Evolutionary conservation across 2,329 filamentous ascomycete genomes (phyloP), one percentile per base, ranked within the genome.

Genomic region (Cladorrhinum sp.): DNA sequence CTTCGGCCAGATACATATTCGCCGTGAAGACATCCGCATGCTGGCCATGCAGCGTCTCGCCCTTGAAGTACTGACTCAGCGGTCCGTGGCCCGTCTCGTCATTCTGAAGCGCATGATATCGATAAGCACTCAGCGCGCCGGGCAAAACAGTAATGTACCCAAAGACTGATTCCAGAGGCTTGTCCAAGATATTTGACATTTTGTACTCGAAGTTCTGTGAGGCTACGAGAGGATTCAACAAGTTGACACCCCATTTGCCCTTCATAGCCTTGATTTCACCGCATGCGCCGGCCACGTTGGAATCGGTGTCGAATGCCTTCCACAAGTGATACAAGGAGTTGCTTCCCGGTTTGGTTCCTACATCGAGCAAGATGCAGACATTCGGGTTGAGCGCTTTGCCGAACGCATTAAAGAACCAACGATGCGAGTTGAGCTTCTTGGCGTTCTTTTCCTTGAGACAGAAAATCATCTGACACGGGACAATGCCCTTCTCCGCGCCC

Each of bases 121-220:
- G 86, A 73, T 99, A 99, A 1, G 95, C 95, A 72, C 91, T 96
- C 56, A 99, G 83, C 0, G 95, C 95, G 75, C 95, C 96, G 0
- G 95, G 96, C 65, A 99, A 79, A 68, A 99, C 95, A 5, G 93
- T 98, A 68, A 99, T 99, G 73, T 98, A 99, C 1, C 95, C 95
- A 73, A 99, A 99, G 0, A 96, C 93, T 0, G 92, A 96, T 74
- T 99, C 95, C 1, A 99, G 80, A 0, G 95, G 95, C 75, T 99
- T 99, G 74, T 99, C 95, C 24, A 99, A 81, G 69, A 99, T 99
- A 70, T 99, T 99, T 45, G 92, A 96, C 92, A 99, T 97, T 76
- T 99, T 99, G 81, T 99, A 99, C 79, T 99, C 95, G 67, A 99
- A 99, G 73, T 99, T 99, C 70, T 99, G 95, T 50, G 92, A 96